Base-by-base conservation (phyloP, 345 rosid species). In the Sisymbrium altissimum region DNA sequence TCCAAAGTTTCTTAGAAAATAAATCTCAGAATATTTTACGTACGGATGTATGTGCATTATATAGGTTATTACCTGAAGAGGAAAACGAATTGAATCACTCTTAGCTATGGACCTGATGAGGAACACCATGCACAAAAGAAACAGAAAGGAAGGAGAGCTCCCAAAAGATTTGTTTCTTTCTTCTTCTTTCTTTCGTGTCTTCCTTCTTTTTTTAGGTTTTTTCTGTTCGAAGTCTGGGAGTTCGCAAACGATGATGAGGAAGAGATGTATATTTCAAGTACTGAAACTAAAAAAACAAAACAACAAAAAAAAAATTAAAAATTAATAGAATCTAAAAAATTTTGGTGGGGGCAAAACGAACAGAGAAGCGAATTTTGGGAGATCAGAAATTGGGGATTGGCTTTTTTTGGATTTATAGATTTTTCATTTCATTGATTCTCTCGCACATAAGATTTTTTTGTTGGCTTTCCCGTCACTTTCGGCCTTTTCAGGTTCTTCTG, bases 391-490 rank as follows among this genome's bases (percentile, higher is more conserved):
- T 39, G 45, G n/a, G 64, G 44, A 44, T 67, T 59, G 41, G 46
- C 27, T 68, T 50, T 13, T 44, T 80, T 72, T 39, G 76, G 66
- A 60, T 72, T 68, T 77, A 60, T 72, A 69, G 53, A 58, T 61
- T 43, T 27, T 53, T 14, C 66, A 60, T 6, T 33, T 12, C 52
- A 56, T 70, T 64, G 59, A 71, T 64, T 39, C 32, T 78, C 72
- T 75, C 68, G 61, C 74, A 64, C 41, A 54, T 58, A 66, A 63
- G 1, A 9, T 54, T 40, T 71, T 66, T 81, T 81, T 78, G 62
- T 62, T 68, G 78, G 84, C 59, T 56, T 62, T 70, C 52, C 78
- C 90, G 82, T 77, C 64, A 59, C 64, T 71, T 66, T 77, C 77
- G 81, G 58, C 73, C 44, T 71, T 56, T 56, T 77, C 70, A 44